Percentiles rank a stretch among this genome's conserved stretches.
These are phyloP conservation scores for Castanea sativa DNA, from an alignment of 306 rosid genomes.

Conservation along the genomic window DNA sequence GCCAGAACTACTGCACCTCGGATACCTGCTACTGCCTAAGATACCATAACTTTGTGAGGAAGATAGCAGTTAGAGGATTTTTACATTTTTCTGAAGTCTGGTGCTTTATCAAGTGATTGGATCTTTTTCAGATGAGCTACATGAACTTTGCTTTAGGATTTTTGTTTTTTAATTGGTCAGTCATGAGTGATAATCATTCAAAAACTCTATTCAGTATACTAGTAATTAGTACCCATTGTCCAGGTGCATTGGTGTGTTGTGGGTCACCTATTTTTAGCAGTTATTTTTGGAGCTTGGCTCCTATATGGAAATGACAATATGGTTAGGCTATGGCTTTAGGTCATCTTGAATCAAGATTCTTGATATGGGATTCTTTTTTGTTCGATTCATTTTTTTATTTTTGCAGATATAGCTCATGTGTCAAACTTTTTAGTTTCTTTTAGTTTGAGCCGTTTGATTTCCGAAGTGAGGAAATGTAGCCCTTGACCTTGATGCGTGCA, in stretches of 20 bases:
- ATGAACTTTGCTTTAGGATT: conserved; percentile 21
- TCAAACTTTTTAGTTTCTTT: too few species aligned
- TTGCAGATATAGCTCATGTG: background rate
- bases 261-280: background rate
- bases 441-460: too few species aligned
- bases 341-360: too few species aligned
- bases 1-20: conserved; percentile 38
- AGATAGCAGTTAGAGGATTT: conserved; percentile 9
- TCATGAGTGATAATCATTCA: conserved; percentile 31
- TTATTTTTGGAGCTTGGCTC: background rate
- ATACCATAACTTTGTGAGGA: conserved; percentile 1
- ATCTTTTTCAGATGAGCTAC: conserved; percentile 29
- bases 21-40: conserved; percentile 71
- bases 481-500: too few species aligned
- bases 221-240: conserved; percentile 9
- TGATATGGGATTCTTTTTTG: background rate
- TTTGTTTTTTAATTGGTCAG: conserved; percentile 11
- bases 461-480: too few species aligned
- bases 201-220: conserved; percentile 20
- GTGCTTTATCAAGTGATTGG: conserved; percentile 25
- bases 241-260: background rate
- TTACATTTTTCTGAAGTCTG: conserved; percentile 21
- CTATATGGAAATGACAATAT: background rate
- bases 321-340: background rate
- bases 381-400: background rate